Percentiles rank a stretch among this genome's conserved stretches.
These are phyloP conservation scores for Xylaria curta DNA, from an alignment of 495 filamentous ascomycete genomes.

Conservation along the genomic window DNA sequence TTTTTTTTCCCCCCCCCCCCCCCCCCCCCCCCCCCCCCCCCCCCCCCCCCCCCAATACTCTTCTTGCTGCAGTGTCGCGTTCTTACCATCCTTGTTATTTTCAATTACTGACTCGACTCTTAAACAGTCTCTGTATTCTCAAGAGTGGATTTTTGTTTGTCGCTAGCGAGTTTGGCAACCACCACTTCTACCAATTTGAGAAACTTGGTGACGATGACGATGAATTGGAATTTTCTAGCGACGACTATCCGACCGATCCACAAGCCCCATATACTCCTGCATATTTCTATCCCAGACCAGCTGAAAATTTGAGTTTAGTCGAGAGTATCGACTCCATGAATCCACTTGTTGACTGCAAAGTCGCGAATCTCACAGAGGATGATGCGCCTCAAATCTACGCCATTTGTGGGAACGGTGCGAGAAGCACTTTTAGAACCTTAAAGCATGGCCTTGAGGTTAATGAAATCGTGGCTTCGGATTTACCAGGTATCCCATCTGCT, in stretches of 20 bases:
- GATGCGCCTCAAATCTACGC: slow-evolving; percentile 97
- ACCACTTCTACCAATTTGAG: slow-evolving; percentile 96
- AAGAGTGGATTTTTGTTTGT: slow-evolving; percentile 97
- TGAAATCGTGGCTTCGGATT: slow-evolving; percentile 90
- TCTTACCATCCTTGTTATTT: background rate
- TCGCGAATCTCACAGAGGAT: slow-evolving; percentile 85
- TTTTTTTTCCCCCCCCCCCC: no score
- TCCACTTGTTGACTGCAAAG: slow-evolving; percentile 86
- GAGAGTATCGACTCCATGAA: slow-evolving; percentile 89
- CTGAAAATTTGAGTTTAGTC: slow-evolving; percentile 83
- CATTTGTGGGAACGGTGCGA: slow-evolving; percentile 83
- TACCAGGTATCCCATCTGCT: slow-evolving; percentile 82
- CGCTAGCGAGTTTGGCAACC: slow-evolving; percentile 89
- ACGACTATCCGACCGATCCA: slow-evolving; percentile 78
- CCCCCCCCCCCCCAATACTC: no score
- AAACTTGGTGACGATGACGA: slow-evolving; percentile 97
- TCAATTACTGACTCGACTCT: background rate
- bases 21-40: no score
- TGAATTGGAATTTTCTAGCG: slow-evolving; percentile 83
- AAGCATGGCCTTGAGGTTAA: slow-evolving; percentile 93
- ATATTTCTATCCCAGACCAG: slow-evolving; percentile 81
- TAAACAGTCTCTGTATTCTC: slow-evolving; percentile 76
- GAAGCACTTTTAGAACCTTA: slow-evolving; percentile 86
- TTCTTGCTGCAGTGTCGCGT: background rate
- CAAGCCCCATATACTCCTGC: slow-evolving; percentile 70